A percentile compares a stretch with the other conserved stretches of the same genome.
phyloP scores from a whole-genome alignment of 2,329 filamentous ascomycete species.

The Sphaerulina vaccinii region DNA sequence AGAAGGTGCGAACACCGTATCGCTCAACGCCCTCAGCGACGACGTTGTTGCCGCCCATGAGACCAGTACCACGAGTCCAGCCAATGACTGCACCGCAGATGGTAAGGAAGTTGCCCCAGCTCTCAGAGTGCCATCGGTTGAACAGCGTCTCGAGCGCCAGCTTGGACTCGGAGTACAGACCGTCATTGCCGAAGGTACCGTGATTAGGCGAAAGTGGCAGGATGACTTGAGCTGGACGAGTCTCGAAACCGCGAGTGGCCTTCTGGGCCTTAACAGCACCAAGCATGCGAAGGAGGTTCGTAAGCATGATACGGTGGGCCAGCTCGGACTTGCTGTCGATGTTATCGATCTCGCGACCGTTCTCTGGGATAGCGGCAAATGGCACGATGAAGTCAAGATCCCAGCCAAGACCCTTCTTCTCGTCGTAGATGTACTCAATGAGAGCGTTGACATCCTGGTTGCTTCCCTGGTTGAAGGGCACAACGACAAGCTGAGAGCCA shows the following conservation, averaged over 20 bases:
- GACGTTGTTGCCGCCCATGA: constrained; percentile 98
- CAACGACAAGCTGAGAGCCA: constrained; percentile 94
- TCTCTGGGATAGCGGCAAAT: constrained; percentile 96
- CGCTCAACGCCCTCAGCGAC: constrained; percentile 96
- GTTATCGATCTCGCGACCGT: constrained; percentile 92
- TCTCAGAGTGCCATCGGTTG: constrained; percentile 97
- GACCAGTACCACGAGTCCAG: constrained; percentile 96
- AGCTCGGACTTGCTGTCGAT: constrained; percentile 98
- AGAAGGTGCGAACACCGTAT: constrained; percentile 96
- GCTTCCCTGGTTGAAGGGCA: constrained; percentile 98
- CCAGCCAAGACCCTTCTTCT: constrained; percentile 96
- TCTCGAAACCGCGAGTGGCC: constrained; percentile 82
- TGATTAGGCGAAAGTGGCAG: constrained; percentile 96
- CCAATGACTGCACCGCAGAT: constrained; percentile 98
- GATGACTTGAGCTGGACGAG: constrained; percentile 92
- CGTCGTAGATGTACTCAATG: constrained; percentile 92
- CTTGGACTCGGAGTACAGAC: constrained; percentile 97
- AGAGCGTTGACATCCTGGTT: constrained; percentile 96
- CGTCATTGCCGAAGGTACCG: constrained; percentile 96
- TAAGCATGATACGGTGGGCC: constrained; percentile 98
- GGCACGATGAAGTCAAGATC: constrained; percentile 95
- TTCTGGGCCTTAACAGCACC: constrained; percentile 91
- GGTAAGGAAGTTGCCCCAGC: constrained; percentile 95
- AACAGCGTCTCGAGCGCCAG: constrained; percentile 95
- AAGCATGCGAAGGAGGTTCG: constrained; percentile 88